A percentile compares a stretch with the other conserved stretches of the same genome.
Conservation (phyloP, 306 rosid species). For the Cucumis cinereus region DNA sequence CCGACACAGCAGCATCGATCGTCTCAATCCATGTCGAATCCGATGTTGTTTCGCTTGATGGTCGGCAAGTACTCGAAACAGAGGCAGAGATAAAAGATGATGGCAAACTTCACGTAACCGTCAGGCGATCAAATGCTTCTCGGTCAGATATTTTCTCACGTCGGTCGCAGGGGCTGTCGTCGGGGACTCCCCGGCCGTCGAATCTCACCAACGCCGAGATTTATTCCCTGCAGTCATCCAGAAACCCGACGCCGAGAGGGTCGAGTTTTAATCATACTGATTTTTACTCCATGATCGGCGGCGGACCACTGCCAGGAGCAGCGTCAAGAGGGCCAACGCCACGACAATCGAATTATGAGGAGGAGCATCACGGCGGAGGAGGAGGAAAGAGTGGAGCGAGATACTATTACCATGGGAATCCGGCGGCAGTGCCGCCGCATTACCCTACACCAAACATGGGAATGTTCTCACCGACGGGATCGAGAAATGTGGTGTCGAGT, state of each 20-base stretch:
- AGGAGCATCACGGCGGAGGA: conserved; percentile 24
- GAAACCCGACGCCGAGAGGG: conserved; percentile 74
- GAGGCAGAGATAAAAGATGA: conserved; percentile 67
- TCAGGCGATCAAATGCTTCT: conserved; percentile 66
- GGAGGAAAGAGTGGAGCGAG: conserved; percentile 24
- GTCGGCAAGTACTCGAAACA: conserved; percentile 54
- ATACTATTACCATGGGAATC: conserved; percentile 26
- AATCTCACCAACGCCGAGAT: conserved; percentile 81
- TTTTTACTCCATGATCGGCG: conserved; percentile 61
- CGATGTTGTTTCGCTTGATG: conserved; percentile 68
- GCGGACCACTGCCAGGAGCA: conserved; percentile 24
- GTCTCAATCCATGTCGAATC: conserved; percentile 87
- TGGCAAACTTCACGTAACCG: conserved; percentile 72
- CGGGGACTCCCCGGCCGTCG: conserved; percentile 63
- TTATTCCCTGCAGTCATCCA: conserved; percentile 63
- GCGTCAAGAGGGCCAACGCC: conserved; percentile 64
- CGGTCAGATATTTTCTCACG: conserved; percentile 62
- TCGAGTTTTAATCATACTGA: conserved; percentile 82
- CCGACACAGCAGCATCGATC: conserved; percentile 72
- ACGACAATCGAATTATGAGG: conserved; percentile 54
- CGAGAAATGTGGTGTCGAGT: conserved; percentile 19
- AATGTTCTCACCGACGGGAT: conserved; percentile 56
- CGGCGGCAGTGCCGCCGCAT: conserved; percentile 23
- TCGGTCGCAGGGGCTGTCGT: conserved; percentile 58
- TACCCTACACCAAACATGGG: conserved; percentile 79